Percentiles rank a stretch among this genome's conserved stretches.
phyloP scores from a whole-genome alignment of 495 filamentous ascomycete species.

The Sphaerosporella brunnea region DNA sequence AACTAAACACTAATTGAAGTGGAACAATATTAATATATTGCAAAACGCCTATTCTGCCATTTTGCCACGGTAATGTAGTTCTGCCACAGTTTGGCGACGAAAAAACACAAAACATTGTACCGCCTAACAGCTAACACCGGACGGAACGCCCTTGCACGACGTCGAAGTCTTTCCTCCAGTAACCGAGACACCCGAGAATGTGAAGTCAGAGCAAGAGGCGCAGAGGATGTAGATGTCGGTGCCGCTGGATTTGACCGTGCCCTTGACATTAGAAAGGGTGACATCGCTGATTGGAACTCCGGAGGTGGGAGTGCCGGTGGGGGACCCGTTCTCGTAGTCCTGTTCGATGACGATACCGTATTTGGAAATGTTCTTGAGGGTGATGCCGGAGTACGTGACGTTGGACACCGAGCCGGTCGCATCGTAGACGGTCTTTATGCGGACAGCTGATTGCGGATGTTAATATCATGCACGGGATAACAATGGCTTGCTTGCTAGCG shows the following conservation, averaged over 20 bases:
- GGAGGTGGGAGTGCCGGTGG: conserved; percentile 41
- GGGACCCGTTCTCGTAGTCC: conserved; percentile 48
- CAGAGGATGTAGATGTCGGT: conserved; percentile 39
- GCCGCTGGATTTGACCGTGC: conserved; percentile 31
- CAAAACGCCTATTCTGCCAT: no score
- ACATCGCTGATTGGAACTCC: conserved; percentile 45
- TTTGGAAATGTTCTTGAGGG: conserved; percentile 37
- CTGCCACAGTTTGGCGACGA: no score
- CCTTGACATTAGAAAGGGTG: conserved; percentile 36
- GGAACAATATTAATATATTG: no score
- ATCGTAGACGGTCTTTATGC: conserved; percentile 46
- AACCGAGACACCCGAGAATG: conserved; percentile 32
- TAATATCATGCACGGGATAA: background rate
- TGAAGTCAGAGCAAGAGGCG: conserved; percentile 34
- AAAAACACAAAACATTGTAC: no score
- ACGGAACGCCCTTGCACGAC: conserved; percentile 31
- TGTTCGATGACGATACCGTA: conserved; percentile 54
- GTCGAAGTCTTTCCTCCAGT: conserved; percentile 33
- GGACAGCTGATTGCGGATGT: conserved; percentile 23
- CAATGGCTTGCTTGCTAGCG: background rate
- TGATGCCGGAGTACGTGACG: conserved; percentile 44
- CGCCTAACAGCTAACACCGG: conserved; percentile 30
- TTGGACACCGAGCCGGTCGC: conserved; percentile 39
- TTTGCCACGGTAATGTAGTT: no score
- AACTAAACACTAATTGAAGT: no score